These are phyloP conservation scores for Penstemon newberryi DNA, from an alignment of 257 asterid species.

Conservation along the genomic window DNA sequence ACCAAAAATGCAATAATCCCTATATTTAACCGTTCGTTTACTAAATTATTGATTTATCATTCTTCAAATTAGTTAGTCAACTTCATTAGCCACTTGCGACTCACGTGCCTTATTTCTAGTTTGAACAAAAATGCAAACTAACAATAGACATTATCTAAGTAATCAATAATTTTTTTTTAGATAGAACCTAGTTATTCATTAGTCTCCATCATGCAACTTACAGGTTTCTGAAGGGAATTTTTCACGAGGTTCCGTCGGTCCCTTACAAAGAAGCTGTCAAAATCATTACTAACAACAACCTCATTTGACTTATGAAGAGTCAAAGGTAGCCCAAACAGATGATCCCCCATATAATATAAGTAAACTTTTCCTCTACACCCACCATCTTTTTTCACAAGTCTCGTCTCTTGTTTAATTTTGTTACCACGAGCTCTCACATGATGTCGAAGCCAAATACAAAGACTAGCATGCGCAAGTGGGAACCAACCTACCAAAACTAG, in stretches of 20 bases:
- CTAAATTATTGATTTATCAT: too few species aligned
- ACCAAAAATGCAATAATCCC: too few species aligned
- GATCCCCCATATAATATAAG: conserved; percentile 95
- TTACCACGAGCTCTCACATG: conserved; percentile 86
- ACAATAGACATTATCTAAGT: too few species aligned
- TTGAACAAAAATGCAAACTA: too few species aligned
- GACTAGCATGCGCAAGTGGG: conserved; percentile 37
- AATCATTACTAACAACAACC: conserved; percentile 34
- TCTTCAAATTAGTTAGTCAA: too few species aligned
- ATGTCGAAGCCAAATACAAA: conserved; percentile 45
- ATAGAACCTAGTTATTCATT: conserved; percentile 23
- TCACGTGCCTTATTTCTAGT: too few species aligned
- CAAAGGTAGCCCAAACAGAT: conserved; percentile 54
- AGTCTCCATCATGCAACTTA: conserved; percentile 35
- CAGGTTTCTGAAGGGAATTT: conserved; percentile 35
- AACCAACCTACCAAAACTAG: conserved; percentile 27
- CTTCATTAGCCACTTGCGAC: too few species aligned
- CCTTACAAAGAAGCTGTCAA: conserved; percentile 58
- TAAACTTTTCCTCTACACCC: conserved; percentile 46
- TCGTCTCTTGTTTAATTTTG: conserved; percentile 34
- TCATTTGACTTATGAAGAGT: conserved; percentile 29
- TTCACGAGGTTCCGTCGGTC: conserved; percentile 50
- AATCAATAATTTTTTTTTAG: too few species aligned
- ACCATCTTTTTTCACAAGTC: conserved; percentile 31
- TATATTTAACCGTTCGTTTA: too few species aligned